These are phyloP conservation scores for Primulina huaijiensis DNA, from an alignment of 257 asterid species.

Conservation along the genomic window DNA sequence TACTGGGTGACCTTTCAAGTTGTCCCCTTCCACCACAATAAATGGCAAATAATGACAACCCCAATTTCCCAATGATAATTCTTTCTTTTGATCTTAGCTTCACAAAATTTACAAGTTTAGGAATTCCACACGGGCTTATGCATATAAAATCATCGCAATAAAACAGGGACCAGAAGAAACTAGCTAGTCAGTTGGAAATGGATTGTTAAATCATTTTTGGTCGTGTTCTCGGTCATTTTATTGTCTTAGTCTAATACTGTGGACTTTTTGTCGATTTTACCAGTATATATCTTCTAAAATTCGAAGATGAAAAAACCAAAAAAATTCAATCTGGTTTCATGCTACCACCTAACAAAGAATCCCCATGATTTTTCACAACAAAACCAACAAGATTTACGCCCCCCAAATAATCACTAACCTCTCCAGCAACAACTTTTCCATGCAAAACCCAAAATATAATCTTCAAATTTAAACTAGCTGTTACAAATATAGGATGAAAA, in stretches of 20 bases:
- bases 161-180: constrained; percentile 11
- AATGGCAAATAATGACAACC: constrained; percentile 15
- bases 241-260: no score
- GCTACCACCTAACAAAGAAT: constrained; percentile 1
- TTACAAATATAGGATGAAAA: not conserved
- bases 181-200: no score
- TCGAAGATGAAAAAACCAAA: not conserved
- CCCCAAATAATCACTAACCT: not conserved
- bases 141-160: constrained; percentile 14
- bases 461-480: not conserved
- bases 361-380: not conserved
- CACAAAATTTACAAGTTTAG: not conserved
- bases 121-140: constrained; percentile 25
- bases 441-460: not conserved
- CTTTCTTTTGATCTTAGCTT: not conserved
- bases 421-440: not conserved
- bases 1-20: constrained; percentile 6
- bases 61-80: not conserved
- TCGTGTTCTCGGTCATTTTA: no score
- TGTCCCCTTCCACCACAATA: constrained; percentile 7
- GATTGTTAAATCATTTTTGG: no score
- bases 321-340: not conserved
- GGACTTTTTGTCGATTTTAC: no score
- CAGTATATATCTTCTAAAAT: no score
- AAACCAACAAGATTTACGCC: not conserved